Percentiles rank a stretch among this genome's conserved stretches.
Conservation (phyloP, 2,329 filamentous ascomycete species). For the Gnomoniopsis smithogilvyi region DNA sequence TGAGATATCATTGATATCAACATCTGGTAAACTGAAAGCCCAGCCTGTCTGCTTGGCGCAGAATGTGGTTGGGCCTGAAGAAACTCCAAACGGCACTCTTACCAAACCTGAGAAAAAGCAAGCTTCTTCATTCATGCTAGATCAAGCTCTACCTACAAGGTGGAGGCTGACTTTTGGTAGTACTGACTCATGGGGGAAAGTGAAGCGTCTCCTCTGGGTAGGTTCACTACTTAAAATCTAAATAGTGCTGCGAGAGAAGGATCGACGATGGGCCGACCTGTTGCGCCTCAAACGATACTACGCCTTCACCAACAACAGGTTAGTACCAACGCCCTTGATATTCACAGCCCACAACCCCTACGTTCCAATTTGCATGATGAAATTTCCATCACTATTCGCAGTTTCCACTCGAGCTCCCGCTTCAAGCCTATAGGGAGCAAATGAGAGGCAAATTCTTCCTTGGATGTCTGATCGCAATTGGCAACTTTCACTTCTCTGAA, state of each 20-base stretch:
- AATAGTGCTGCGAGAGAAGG: too few species aligned
- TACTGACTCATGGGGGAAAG: too few species aligned
- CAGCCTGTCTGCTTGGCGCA: slow-evolving; percentile 9
- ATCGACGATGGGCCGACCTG: too few species aligned
- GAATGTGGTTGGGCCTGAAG: slow-evolving; percentile 18
- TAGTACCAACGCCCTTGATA: too few species aligned
- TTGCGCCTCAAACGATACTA: too few species aligned
- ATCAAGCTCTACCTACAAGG: background rate
- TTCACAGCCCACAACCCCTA: too few species aligned
- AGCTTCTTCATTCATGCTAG: background rate
- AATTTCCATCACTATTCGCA: slow-evolving; percentile 76
- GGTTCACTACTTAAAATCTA: too few species aligned
- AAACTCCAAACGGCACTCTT: slow-evolving; percentile 9
- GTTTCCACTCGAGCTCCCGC: slow-evolving; percentile 77
- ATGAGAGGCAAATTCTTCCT: slow-evolving; percentile 69
- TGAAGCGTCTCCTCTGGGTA: background rate
- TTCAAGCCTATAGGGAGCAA: slow-evolving; percentile 58
- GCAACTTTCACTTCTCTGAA: too few species aligned
- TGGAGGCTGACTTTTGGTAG: slow-evolving; percentile 10
- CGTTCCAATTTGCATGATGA: slow-evolving; percentile 55
- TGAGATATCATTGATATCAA: slow-evolving; percentile 1
- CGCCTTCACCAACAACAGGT: too few species aligned
- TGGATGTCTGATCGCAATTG: slow-evolving; percentile 65
- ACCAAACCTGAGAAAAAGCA: slow-evolving; percentile 7
- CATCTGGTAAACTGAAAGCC: slow-evolving; percentile 20